Evolutionary conservation across 1,284 basidiomycete genomes (phyloP), one percentile per base, ranked within the genome.

Genomic region (Cryptococcus maquisensis): DNA sequence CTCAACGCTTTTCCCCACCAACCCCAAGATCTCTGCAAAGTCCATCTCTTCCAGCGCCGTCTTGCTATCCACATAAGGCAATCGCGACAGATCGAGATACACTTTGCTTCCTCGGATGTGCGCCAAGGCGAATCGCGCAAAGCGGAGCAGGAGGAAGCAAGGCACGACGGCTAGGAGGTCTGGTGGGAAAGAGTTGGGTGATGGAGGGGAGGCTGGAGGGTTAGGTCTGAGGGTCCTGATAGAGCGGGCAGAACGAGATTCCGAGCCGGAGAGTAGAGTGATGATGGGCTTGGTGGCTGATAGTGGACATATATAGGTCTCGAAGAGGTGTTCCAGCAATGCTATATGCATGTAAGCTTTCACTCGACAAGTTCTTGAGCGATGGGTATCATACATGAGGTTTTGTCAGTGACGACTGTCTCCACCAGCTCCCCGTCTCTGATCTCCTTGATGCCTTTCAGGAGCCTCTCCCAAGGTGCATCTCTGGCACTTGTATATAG

Each of bases 41-140:
- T 54, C 43, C 21, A 55, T 20, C 24, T 49, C 39, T 18, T 57
- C 49, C 5, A 60, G 49, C 13, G 52, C 20, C 3, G 45, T 21
- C 5, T 42, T 51, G 26, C 39, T 41, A 44, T 48, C 21, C 24
- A 16, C 16, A 37, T 51, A 49, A 9, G 51, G 51, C 4, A 57
- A 39, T 32, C 43, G 23, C 7, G 52, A 48, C 21, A 60, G 43
- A 38, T 47, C 47, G 20, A 55, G 54, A 18, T 39, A 44, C 13
- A 23, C 15, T n/a, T 48, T 52, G 28, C 43, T 51, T n/a, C n/a
- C n/a, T 4, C 16, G 36, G 3, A 39, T 18, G 16, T 28, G 46
- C 7, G 26, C 20, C 3, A 54, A 44, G 1, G 39, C 18, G 32
- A 46, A 57, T 21, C 46, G 41, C 38, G 37, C 37, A 16, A 60